Conservation (phyloP, 2,329 filamentous ascomycete genomes). For the Graphiopsis chlorocephala region DNA sequence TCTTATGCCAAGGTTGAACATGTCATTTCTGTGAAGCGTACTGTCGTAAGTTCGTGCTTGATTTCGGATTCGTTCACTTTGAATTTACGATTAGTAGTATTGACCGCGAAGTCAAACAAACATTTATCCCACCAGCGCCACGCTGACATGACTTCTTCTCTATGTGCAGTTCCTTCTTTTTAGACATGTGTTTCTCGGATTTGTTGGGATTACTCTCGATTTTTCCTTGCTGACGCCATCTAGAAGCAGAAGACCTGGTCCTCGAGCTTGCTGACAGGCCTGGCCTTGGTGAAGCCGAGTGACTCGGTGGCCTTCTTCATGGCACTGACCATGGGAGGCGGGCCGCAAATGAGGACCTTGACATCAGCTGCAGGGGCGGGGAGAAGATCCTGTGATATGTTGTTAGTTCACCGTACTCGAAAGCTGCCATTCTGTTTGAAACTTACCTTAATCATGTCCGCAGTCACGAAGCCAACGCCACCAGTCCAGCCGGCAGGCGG, state of each 20-base stretch:
- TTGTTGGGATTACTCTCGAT: neutral
- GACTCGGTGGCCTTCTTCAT: conserved; percentile 94
- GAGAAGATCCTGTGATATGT: conserved; percentile 62
- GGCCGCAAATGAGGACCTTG: conserved; percentile 92
- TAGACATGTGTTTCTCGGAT: neutral
- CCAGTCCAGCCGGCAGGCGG: conserved; percentile 88
- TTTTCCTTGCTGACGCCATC: neutral
- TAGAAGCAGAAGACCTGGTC: conserved; percentile 97
- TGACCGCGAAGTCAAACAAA: neutral
- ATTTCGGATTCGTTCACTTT: neutral
- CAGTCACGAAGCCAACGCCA: conserved; percentile 90
- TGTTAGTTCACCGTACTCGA: neutral
- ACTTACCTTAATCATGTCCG: conserved; percentile 81
- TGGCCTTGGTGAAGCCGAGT: conserved; percentile 87
- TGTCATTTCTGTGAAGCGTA: neutral
- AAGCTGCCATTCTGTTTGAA: neutral
- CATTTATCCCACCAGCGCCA: conserved; percentile 6
- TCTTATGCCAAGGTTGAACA: neutral
- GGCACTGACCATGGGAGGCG: conserved; percentile 92
- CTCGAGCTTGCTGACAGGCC: conserved; percentile 93
- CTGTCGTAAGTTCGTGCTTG: neutral
- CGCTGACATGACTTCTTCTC: conserved; percentile 11
- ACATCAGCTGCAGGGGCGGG: conserved; percentile 80
- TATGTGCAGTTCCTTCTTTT: conserved; percentile 4
- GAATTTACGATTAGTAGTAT: neutral